Evolutionary conservation across 176 grass and related monocot genomes (phyloP), one percentile per base, ranked within the genome.

Genomic region (Triticum turgidum): DNA sequence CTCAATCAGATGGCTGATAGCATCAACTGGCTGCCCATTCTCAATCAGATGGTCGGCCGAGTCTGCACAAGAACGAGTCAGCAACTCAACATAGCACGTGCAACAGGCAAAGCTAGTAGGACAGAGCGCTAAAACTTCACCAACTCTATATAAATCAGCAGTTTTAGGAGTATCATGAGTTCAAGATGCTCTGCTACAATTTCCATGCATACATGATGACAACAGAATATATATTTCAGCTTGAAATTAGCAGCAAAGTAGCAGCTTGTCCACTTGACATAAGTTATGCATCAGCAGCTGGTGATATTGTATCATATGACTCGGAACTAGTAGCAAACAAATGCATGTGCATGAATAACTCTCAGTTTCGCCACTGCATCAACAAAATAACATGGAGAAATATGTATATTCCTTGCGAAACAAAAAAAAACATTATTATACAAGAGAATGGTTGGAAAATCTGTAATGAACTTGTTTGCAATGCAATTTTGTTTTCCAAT

Each of bases 1-100:
- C 72, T 73, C 56, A 44, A 89, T 80, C 32, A 89, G 77, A 65
- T 18, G 42, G 65, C 34, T 89, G 22, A 80, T 22, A 58, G 87
- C 87, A 38, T 80, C 82, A 84, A 42, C 7, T 65, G 78, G 82
- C 71, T 80, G 41, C 6, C 87, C 87, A 65, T 44, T 72, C 72
- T 73, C 56, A 44, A 85, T 65, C 32, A 89, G 77, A 79, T 24
- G 42, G 65, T 73, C 14, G 7, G 73, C 49, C n/a, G 42, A 66
- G 37, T 84, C 87, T 89, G 87, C 67, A 79, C 27, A 89, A 80
- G 30, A 49, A 72, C 27, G 20, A 52, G 20, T 47, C 11, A 15
- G 12, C 5, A 78, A 56, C 8, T 3, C 18, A 79, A 79, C 10
- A 79, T 63, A 88, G 18, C 25, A 35, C 29, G 15, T n/a, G 17